A percentile compares a stretch with the other conserved stretches of the same genome.
These are phyloP conservation scores for Xanthoceras sorbifolium DNA, from an alignment of 345 rosid genomes.

Conservation along the genomic window DNA sequence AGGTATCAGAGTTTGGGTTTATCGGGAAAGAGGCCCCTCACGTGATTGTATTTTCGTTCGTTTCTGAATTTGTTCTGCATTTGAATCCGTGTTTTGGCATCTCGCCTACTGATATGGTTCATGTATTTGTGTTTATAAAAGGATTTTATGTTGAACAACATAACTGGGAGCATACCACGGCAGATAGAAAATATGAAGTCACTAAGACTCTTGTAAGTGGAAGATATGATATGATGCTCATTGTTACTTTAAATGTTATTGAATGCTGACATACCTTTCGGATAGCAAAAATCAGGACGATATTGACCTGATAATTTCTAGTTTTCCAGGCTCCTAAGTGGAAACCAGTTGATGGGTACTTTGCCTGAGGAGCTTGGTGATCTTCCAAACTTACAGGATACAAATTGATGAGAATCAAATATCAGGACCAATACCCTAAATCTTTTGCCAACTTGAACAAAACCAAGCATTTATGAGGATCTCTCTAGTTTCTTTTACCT, in stretches of 20 bases:
- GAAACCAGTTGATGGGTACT: slow-evolving; percentile 70
- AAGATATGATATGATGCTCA: neutral
- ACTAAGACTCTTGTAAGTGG: slow-evolving; percentile 76
- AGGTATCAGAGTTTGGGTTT: no score
- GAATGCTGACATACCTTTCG: neutral
- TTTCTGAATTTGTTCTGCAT: no score
- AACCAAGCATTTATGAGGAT: slow-evolving; percentile 84
- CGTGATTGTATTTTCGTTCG: no score
- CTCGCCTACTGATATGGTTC: slow-evolving; percentile 14
- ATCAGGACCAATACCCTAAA: slow-evolving; percentile 79
- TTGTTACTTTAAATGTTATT: neutral
- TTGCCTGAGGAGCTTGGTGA: slow-evolving; percentile 87
- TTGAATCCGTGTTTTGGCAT: neutral
- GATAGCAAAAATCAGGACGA: neutral
- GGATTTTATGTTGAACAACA: slow-evolving; percentile 94
- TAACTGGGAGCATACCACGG: slow-evolving; percentile 81
- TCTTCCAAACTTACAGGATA: slow-evolving; percentile 80
- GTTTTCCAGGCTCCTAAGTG: slow-evolving; percentile 78
- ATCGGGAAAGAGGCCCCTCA: no score
- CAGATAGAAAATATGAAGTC: slow-evolving; percentile 82
- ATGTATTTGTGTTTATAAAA: slow-evolving; percentile 40
- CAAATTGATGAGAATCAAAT: slow-evolving; percentile 90
- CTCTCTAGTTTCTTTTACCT: slow-evolving; percentile 12
- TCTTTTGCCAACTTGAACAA: slow-evolving; percentile 84
- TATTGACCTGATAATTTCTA: neutral